Base-by-base conservation (phyloP, 2,329 filamentous ascomycete genomes). In the Xylariaceae sp. region DNA sequence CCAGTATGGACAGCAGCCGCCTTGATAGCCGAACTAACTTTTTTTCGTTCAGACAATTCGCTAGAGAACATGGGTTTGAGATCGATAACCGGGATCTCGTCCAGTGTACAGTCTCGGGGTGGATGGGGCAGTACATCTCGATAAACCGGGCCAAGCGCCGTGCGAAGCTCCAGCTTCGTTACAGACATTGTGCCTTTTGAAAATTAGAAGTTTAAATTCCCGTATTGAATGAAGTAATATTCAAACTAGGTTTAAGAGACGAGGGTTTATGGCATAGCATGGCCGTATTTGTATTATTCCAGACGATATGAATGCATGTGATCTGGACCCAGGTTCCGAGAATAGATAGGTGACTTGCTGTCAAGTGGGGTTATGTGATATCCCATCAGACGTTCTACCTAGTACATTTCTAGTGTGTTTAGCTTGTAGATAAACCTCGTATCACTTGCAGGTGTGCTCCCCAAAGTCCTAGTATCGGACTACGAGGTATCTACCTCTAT, bases 31-130 rank as follows among this genome's bases (percentile, higher is more conserved):
- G 64, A 61, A 0, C 80, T 79, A 0, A 82, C 74, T 9, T 65
- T 60, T 36, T 73, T 68, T 0, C 78, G 76, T 3, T 75, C 71
- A 0, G 68, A 62, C 0, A 75, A 46, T 1, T 73, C 68, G 2
- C 67, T 53, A 46, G 75, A 74, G 51, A 79, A 76, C 53, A 76
- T 74, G 11, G 69, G 65, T 0, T 74, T 73, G 6, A 85, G 68
- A 62, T 85, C 80, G 48, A 86, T 81, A 37, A 85, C 66, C 2
- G 83, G 83, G 11, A 85, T 81, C 66, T 85, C 79, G 12, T 70
- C 67, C 19, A 64, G 51, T 16, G 69, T 72, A 34, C 69, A 72
- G 55, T 69, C 61, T 40, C 69, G 66, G 36, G 67, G 69, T n/a
- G 62, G 65, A 51, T 66, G 48, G 8, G 67, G 67, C 7, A 71